Conservation (phyloP, 257 asterid genomes). For the Buddleja alternifolia region DNA sequence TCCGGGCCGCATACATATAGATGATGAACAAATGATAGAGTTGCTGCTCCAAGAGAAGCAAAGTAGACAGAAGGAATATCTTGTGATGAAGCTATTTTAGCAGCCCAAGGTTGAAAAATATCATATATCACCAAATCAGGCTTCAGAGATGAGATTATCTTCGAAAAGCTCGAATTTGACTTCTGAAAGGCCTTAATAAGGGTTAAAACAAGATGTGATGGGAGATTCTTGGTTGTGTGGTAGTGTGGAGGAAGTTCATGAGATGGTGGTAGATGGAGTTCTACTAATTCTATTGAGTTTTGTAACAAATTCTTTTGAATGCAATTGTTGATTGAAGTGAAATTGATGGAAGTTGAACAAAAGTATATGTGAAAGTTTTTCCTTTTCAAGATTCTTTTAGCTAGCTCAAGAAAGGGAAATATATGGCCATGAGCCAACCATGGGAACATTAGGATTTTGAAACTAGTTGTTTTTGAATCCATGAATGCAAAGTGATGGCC, state of each 20-base stretch:
- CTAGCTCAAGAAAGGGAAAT: too few relatives aligned
- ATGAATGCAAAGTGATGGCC: too few relatives aligned
- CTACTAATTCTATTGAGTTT: conserved; percentile 32
- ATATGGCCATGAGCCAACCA: too few relatives aligned
- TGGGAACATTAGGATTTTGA: too few relatives aligned
- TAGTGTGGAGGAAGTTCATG: too few relatives aligned
- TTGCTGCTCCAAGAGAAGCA: conserved; percentile 9
- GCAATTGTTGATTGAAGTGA: conserved; percentile 36
- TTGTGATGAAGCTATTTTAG: conserved; percentile 32
- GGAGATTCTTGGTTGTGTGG: conserved; percentile 56
- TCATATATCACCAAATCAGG: conserved; percentile 51
- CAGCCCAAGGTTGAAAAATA: conserved; percentile 50
- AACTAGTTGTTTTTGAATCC: too few relatives aligned
- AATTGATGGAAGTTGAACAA: conserved; percentile 40
- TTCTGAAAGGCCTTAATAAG: conserved; percentile 37
- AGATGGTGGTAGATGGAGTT: conserved; percentile 38
- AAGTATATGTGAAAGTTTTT: conserved; percentile 36
- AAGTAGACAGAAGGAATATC: conserved; percentile 42
- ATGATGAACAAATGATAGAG: conserved; percentile 28
- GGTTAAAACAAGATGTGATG: conserved; percentile 29
- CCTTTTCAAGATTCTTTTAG: too few relatives aligned
- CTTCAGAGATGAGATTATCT: conserved; percentile 25
- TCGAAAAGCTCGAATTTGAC: conserved; percentile 32
- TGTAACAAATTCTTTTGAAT: not conserved
- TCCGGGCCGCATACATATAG: not conserved